Evolutionary conservation across 805 yeast species (phyloP), one percentile per base, ranked within the genome.

Genomic region (Metschnikowia koreensis): DNA sequence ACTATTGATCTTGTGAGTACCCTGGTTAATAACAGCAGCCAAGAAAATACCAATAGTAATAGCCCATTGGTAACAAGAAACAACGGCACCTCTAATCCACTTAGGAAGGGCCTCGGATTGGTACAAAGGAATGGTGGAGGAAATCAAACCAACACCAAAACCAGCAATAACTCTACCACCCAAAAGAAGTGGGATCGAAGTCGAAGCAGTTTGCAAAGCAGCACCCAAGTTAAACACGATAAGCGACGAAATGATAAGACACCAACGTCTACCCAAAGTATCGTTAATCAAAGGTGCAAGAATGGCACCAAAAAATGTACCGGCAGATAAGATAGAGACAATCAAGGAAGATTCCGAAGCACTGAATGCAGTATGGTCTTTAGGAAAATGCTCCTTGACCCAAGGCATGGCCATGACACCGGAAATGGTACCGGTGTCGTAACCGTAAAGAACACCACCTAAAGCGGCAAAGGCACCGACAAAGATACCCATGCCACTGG

Each of bases 61-160:
- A 47, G 73, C 73, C 64, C 68, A 68, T 52, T 71, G 75, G 59
- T 72, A 71, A 34, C 71, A 67, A 22, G 75, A 67, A 41, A 72
- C 71, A 50, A 73, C 63, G 41, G 76, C 74, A 60, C 77, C 77
- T 70, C 77, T 70, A 53, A 71, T 67, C 73, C 74, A 70, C 58
- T 69, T 70, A 46, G 77, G 77, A 50, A 69, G 62, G 42, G 70
- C 63, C 62, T 73, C 78, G 26, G 76, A 67, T 58, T 68, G 72
- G 63, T 73, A 73, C 52, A 71, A 64, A 22, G 75, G 74, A 58
- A 72, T 64, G 38, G 67, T 67, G 39, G 75, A 67, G n/a, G 76
- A 71, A 50, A 69, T 66, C 48, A 73, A 61, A 49, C 77, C 77
- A 54, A 71, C 73, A 52, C 77, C 77, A 47, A 71, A 63, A 41